Percentiles rank a stretch among this genome's conserved stretches.
Evolutionary conservation across 768 basidiomycete genomes (phyloP).

Genomic region (Lactarius akahatsu): DNA sequence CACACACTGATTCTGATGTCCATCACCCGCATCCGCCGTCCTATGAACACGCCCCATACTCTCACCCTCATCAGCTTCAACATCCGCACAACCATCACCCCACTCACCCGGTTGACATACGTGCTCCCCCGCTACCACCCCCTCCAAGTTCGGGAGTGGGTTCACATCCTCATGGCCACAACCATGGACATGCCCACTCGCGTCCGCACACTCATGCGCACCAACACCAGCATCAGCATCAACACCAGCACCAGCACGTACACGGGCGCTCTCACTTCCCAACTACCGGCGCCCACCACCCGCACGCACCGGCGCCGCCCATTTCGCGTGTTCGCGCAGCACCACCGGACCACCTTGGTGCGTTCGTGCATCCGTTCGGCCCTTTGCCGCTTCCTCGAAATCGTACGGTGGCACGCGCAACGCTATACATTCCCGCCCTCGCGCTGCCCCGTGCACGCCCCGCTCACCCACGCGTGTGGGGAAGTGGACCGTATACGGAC

Average conservation of each 20-base stretch:
- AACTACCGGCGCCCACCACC: conserved; percentile 2
- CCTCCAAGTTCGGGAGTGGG: conserved; percentile 17
- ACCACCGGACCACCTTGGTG: conserved; percentile 45
- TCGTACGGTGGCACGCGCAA: conserved; percentile 37
- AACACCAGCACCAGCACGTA: conserved; percentile 29
- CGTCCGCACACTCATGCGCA: conserved; percentile 32
- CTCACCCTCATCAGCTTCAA: conserved; percentile 19
- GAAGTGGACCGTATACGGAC: conserved; percentile 68
- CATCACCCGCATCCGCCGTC: conserved; percentile 21
- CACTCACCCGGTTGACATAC: conserved; percentile 10
- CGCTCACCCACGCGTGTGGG: conserved; percentile 62
- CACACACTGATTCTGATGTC: conserved; percentile 13
- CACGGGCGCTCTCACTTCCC: conserved; percentile 22
- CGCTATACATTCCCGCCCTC: conserved; percentile 58
- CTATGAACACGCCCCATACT: conserved; percentile 25
- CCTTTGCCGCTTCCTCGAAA: conserved; percentile 52
- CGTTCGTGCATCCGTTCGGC: conserved; percentile 54
- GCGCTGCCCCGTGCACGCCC: conserved; percentile 59
- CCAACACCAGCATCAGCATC: conserved; percentile 29
- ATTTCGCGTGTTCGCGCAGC: conserved; percentile 24
- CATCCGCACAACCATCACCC: conserved; percentile 19
- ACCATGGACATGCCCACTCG: conserved; percentile 30
- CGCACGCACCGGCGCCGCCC: conserved; percentile 6
- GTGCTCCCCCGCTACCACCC: conserved; percentile 12
- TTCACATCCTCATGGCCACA: conserved; percentile 29